Conservation (phyloP, 2,329 filamentous ascomycete genomes). For the Fusarium miscanthi region DNA sequence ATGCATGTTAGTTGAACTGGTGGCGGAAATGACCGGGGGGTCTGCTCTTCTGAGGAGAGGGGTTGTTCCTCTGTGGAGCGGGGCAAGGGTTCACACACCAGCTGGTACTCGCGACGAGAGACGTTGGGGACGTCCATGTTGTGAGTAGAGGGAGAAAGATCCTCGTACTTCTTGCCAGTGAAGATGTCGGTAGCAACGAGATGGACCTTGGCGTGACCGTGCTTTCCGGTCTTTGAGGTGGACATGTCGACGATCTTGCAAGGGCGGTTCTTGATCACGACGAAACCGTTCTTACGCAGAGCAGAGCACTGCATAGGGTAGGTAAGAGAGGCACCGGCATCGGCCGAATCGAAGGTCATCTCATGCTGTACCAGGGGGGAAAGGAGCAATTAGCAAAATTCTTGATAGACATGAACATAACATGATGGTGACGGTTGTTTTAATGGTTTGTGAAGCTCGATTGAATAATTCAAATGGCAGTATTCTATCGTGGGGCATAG, state of each 20-base stretch:
- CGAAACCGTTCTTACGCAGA: slow-evolving; percentile 98
- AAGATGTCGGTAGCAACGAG: slow-evolving; percentile 98
- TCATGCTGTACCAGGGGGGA: slow-evolving; percentile 64
- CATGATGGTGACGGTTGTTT: slow-evolving; percentile 9
- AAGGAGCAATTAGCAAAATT: slow-evolving; percentile 40
- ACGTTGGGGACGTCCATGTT: slow-evolving; percentile 99
- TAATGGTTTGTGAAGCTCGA: slow-evolving; percentile 25
- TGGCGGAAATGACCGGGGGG: slow-evolving; percentile 5
- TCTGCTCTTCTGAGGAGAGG: slow-evolving; percentile 27
- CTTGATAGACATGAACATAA: neutral
- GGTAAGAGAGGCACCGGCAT: slow-evolving; percentile 94
- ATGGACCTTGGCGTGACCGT: slow-evolving; percentile 99
- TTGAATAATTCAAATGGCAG: slow-evolving; percentile 27
- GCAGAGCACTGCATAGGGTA: slow-evolving; percentile 99
- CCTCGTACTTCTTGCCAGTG: slow-evolving; percentile 99
- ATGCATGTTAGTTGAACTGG: slow-evolving; percentile 29
- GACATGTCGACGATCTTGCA: slow-evolving; percentile 99
- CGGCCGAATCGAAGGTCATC: slow-evolving; percentile 86
- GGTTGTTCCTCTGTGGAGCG: slow-evolving; percentile 37
- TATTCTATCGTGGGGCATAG: slow-evolving; percentile 51
- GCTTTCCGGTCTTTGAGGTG: slow-evolving; percentile 99
- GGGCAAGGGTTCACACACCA: slow-evolving; percentile 72
- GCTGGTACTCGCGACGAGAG: slow-evolving; percentile 88
- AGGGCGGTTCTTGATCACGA: slow-evolving; percentile 97
- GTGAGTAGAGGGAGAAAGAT: slow-evolving; percentile 97